Percentiles rank a stretch among this genome's conserved stretches.
These are phyloP conservation scores for Linnemannia exigua DNA, from an alignment of 192 early-diverging fungal species.

Conservation along the genomic window DNA sequence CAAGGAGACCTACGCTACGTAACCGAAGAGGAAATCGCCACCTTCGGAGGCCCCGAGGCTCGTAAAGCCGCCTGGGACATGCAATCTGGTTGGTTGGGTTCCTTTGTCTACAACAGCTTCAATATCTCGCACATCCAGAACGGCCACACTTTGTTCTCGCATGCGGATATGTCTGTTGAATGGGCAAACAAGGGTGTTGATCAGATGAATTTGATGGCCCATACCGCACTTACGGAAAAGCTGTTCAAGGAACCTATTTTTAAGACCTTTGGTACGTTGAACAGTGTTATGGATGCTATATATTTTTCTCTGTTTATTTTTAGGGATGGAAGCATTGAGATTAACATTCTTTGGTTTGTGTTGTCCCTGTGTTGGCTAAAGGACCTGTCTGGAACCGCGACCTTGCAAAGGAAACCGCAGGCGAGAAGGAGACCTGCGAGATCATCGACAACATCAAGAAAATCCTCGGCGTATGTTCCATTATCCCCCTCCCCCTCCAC, in stretches of 20 bases:
- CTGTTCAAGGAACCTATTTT: conserved; percentile 34
- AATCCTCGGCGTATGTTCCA: conserved; percentile 20
- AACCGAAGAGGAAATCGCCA: conserved; percentile 27
- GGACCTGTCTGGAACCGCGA: conserved; percentile 33
- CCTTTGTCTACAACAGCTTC: conserved; percentile 30
- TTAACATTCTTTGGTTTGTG: neutral
- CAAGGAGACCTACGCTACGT: conserved; percentile 31
- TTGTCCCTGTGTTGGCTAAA: neutral
- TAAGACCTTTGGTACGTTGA: conserved; percentile 11
- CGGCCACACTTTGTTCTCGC: conserved; percentile 32
- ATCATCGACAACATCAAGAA: conserved; percentile 21
- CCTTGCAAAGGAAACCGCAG: conserved; percentile 22
- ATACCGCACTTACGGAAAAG: conserved; percentile 9
- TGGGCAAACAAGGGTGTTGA: conserved; percentile 33
- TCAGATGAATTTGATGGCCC: conserved; percentile 20
- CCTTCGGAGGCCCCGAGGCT: conserved; percentile 23
- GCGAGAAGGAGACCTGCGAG: conserved; percentile 22
- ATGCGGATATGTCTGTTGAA: conserved; percentile 31
- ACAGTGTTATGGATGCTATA: no score
- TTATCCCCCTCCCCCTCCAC: neutral
- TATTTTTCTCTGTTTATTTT: neutral
- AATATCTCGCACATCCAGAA: conserved; percentile 38
- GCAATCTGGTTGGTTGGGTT: conserved; percentile 30
- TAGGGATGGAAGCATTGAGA: neutral
- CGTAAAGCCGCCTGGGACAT: conserved; percentile 35